Evolutionary conservation across 345 rosid genomes (phyloP), one percentile per base, ranked within the genome.

Genomic region (Brassica rapa): DNA sequence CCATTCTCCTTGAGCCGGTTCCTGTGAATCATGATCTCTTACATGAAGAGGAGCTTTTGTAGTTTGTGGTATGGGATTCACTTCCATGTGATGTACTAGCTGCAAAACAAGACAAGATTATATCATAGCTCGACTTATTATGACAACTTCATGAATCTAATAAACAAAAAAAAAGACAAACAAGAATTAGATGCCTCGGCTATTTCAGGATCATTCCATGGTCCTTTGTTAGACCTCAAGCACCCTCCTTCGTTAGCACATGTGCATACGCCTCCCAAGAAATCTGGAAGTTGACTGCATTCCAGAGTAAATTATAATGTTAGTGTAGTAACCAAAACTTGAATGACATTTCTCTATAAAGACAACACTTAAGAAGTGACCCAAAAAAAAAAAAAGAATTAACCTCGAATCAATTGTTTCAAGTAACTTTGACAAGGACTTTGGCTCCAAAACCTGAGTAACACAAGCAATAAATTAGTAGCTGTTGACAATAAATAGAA

Each of bases 211-310:
- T 94, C 95, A 75, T 89, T 89, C 98, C 98, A 94, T 10, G 97
- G 98, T 75, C 98, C 98, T 86, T 89, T 91, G 68, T 88, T 85
- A 75, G 98, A 94, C 80, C 91, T 84, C 63, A 92, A 91, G 80
- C 98, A 94, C 65, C 95, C 98, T 88, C 98, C 97, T 62, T 87
- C 90, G 4, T 61, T 66, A 10, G 88, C 70, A 82, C 98, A 94
- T 71, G 83, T 83, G 85, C 98, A 94, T 39, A 88, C 86, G 55
- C 98, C 98, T 49, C 98, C 97, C 81, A 94, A 85, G 84, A 94
- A 94, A 75, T 91, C 90, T 35, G 98, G 97, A 89, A 94, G 86
- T 85, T 94, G 95, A 83, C 98, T 94, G 90, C 27, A 24, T 5
- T 51, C 6, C 21, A 51, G 21, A 51, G 56, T 51, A 51, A 1